phyloP scores from a whole-genome alignment of 148 eudicot genomes.

The Simmondsia chinensis region DNA sequence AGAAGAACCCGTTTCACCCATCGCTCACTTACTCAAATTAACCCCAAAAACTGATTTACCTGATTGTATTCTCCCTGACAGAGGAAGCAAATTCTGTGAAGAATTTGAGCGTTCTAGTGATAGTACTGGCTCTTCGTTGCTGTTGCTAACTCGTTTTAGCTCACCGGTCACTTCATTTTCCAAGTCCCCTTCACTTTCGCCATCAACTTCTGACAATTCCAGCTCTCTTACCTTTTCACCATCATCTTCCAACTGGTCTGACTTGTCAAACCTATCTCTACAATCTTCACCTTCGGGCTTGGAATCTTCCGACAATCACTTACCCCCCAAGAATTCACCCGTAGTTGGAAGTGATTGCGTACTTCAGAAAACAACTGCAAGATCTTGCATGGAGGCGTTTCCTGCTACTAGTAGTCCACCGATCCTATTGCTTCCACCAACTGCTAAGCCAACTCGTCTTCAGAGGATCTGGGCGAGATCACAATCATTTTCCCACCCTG shows the following conservation, averaged over 20 bases:
- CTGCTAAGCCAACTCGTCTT: conserved; percentile 27
- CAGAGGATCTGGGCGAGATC: conserved; percentile 38
- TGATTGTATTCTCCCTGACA: conserved; percentile 13
- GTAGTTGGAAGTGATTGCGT: conserved; percentile 16
- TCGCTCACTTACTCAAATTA: conserved; percentile 26
- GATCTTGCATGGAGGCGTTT: conserved; percentile 24
- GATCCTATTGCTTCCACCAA: conserved; percentile 31
- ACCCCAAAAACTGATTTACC: conserved; percentile 21
- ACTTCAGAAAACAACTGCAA: conserved; percentile 17
- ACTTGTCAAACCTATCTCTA: conserved; percentile 54
- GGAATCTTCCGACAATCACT: conserved; percentile 30
- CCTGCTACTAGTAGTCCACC: conserved; percentile 37
- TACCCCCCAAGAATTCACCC: conserved; percentile 15
- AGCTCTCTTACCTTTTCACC: conserved; percentile 82
- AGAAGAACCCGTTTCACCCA: conserved; percentile 28
- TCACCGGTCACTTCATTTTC: conserved; percentile 57
- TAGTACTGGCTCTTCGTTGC: conserved; percentile 15
- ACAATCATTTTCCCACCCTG: conserved; percentile 56
- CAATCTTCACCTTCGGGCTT: conserved; percentile 58
- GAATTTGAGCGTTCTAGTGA: conserved; percentile 15
- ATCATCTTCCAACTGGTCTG: conserved; percentile 84
- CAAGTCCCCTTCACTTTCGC: conserved; percentile 61
- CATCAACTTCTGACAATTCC: conserved; percentile 65
- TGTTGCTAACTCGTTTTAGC: conserved; percentile 33
- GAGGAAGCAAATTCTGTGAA: conserved; percentile 8